Conservation (phyloP, 176 grass and related monocot species). For the bread wheat (Triticum aestivum) region DNA sequence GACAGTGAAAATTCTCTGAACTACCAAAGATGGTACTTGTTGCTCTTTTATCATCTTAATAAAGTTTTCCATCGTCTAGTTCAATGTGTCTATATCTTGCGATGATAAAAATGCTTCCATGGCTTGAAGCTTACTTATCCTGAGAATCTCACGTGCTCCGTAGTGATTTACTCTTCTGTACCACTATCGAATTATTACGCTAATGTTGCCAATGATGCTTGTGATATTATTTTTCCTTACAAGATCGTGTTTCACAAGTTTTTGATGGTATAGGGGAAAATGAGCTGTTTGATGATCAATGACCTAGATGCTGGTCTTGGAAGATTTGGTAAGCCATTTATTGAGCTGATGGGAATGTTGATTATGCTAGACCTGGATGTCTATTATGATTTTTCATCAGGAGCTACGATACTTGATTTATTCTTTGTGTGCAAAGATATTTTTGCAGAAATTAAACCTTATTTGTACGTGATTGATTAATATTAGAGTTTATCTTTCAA, state of each 20-base stretch:
- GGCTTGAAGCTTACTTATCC: neutral
- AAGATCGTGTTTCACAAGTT: slow-evolving; percentile 29
- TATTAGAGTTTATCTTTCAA: slow-evolving; percentile 10
- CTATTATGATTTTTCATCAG: neutral
- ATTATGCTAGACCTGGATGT: neutral
- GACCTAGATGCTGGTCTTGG: slow-evolving; percentile 97
- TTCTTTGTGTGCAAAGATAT: neutral
- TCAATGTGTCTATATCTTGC: slow-evolving; percentile 18
- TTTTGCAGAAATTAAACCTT: neutral
- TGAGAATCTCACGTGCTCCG: neutral
- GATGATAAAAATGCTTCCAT: slow-evolving; percentile 16
- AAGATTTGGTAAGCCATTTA: slow-evolving; percentile 78
- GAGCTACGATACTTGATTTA: neutral
- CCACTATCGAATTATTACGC: neutral
- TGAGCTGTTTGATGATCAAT: slow-evolving; percentile 99
- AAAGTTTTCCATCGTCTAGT: neutral
- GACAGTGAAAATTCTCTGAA: neutral
- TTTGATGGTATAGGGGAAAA: slow-evolving; percentile 68
- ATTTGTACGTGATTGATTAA: neutral
- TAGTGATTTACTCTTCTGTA: slow-evolving; percentile 5
- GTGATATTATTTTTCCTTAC: neutral
- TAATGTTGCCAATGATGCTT: slow-evolving; percentile 8
- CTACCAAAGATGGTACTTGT: neutral
- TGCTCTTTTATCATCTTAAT: neutral
- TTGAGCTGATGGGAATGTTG: neutral